These are phyloP conservation scores for Herpomyces periplanetae DNA, from an alignment of 2,329 filamentous ascomycete genomes.

Conservation along the genomic window DNA sequence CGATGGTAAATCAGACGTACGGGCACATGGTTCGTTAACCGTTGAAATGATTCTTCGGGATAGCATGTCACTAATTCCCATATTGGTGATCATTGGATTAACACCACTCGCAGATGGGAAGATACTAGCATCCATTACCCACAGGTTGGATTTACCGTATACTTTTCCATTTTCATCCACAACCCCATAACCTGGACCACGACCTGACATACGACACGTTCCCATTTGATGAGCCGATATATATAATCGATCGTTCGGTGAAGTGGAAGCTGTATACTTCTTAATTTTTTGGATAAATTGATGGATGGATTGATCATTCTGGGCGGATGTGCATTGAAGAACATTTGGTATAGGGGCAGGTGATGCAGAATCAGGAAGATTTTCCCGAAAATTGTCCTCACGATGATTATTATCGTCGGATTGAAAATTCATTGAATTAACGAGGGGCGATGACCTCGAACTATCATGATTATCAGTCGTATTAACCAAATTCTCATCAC, in stretches of 20 bases:
- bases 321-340: constrained; percentile 9
- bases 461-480: no score
- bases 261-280: constrained; percentile 12
- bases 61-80: constrained; percentile 30
- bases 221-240: constrained; percentile 49
- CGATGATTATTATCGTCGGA: constrained; percentile 1
- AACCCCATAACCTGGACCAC: constrained; percentile 8
- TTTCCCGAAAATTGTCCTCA: constrained; percentile 1
- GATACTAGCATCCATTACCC: constrained; percentile 31
- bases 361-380: constrained; percentile 1
- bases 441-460: no score
- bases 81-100: constrained; percentile 41
- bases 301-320: constrained; percentile 17
- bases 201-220: constrained; percentile 29
- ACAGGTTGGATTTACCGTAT: constrained; percentile 20
- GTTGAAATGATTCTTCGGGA: no score
- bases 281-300: constrained; percentile 17
- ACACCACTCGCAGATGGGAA: constrained; percentile 38
- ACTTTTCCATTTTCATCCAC: constrained; percentile 9
- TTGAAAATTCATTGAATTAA: no score
- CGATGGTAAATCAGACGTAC: no score
- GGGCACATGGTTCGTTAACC: no score
- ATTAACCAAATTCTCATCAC: no score
- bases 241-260: constrained; percentile 14
- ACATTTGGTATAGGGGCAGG: constrained; percentile 3